Percentiles rank a stretch among this genome's conserved stretches.
Evolutionary conservation across 352 stramenopile species (phyloP).

Genomic region (Pythium inflatum): DNA sequence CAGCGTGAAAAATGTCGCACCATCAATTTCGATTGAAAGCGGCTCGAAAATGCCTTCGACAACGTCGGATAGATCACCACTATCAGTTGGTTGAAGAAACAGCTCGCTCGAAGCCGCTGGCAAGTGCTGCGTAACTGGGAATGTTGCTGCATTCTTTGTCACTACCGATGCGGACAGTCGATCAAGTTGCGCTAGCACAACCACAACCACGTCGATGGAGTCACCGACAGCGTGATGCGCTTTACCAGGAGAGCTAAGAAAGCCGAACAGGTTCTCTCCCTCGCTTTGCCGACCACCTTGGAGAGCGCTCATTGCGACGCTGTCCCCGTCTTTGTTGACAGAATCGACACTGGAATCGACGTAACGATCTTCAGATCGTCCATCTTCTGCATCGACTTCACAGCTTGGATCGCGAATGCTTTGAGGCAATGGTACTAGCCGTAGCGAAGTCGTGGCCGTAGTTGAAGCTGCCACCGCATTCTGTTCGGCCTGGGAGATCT

Average conservation of each 20-base stretch:
- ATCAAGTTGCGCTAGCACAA: conserved; percentile 83
- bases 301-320: not conserved
- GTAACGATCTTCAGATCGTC: conserved; percentile 49
- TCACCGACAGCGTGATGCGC: conserved; percentile 10
- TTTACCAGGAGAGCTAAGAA: not conserved
- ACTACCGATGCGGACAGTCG: conserved; percentile 58
- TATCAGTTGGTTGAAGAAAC: not conserved
- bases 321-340: not conserved
- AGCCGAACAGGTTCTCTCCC: not conserved
- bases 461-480: too few relatives aligned
- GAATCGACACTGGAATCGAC: not conserved
- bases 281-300: not conserved
- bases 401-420: conserved; percentile 16
- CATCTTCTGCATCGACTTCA: conserved; percentile 46
- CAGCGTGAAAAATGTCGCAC: conserved; percentile 50
- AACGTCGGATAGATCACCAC: not conserved
- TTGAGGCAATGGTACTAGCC: too few relatives aligned
- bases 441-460: too few relatives aligned
- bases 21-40: conserved; percentile 4
- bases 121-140: not conserved
- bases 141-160: conserved; percentile 32
- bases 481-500: too few relatives aligned
- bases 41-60: conserved; percentile 7
- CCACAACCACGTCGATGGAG: conserved; percentile 46
- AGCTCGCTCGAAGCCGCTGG: not conserved